A percentile compares a stretch with the other conserved stretches of the same genome.
These are phyloP conservation scores for Eimeria mitis DNA, from an alignment of 169 alveolate genomes.

Conservation along the genomic window DNA sequence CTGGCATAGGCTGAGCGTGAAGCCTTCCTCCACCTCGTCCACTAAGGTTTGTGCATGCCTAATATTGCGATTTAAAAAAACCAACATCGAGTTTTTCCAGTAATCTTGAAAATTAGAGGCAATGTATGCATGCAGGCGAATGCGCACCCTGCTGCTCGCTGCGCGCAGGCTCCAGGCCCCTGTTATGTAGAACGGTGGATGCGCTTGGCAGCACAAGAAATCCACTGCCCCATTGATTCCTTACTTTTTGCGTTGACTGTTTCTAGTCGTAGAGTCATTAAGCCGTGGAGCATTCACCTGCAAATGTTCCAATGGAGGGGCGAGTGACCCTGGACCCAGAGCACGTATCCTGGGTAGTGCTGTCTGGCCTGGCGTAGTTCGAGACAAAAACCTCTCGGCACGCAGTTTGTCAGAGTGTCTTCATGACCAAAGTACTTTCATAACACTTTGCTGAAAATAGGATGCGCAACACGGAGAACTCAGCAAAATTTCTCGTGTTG, in stretches of 20 bases:
- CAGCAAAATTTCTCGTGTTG: background rate
- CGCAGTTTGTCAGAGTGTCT: background rate
- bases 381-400: background rate
- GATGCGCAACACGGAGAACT: no score
- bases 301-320: background rate
- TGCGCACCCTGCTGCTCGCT: conserved; percentile 74
- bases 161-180: conserved; percentile 14
- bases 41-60: conserved; percentile 8
- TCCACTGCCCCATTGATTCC: background rate
- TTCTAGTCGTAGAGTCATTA: background rate
- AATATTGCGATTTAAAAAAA: conserved; percentile 7
- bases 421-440: background rate
- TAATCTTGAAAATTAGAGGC: background rate
- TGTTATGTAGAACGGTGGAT: background rate
- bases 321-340: background rate
- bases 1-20: conserved; percentile 31
- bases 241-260: background rate
- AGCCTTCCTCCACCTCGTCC: background rate
- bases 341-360: background rate
- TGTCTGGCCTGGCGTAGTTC: background rate
- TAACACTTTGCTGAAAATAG: no score
- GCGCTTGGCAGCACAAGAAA: background rate
- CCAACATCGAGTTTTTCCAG: background rate
- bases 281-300: background rate
- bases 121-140: background rate